phyloP scores from a whole-genome alignment of 129 eudicot species.

The Flaveria robusta region DNA sequence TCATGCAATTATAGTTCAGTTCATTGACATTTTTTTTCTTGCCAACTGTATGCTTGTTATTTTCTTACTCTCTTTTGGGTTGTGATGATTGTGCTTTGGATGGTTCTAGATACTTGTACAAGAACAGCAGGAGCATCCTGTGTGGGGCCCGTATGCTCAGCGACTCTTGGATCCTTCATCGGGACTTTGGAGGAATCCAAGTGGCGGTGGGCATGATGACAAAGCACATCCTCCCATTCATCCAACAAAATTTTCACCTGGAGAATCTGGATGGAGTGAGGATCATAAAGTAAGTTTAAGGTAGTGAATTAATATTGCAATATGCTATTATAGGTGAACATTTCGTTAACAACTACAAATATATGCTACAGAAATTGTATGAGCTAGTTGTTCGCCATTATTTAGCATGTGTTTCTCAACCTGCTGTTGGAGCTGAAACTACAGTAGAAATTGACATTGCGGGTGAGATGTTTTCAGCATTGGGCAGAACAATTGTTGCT shows the following conservation, averaged over 20 bases:
- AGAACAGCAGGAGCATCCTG: constrained; percentile 85
- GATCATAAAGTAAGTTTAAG: constrained; percentile 73
- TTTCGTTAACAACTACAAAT: neutral
- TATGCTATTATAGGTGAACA: neutral
- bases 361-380: constrained; percentile 65
- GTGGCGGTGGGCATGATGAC: constrained; percentile 92
- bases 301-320: constrained; percentile 19
- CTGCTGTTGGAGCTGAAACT: constrained; percentile 95
- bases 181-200: constrained; percentile 88
- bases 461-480: constrained; percentile 77
- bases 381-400: constrained; percentile 98
- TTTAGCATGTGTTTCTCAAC: constrained; percentile 96
- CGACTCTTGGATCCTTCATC: constrained; percentile 78
- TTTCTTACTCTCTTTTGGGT: neutral
- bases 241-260: constrained; percentile 90
- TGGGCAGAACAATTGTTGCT: constrained; percentile 83
- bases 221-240: constrained; percentile 99
- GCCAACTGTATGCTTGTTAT: constrained; percentile 3
- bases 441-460: constrained; percentile 92
- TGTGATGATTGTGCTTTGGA: constrained; percentile 11
- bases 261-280: constrained; percentile 89
- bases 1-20: neutral
- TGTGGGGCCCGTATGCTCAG: constrained; percentile 86
- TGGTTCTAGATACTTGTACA: constrained; percentile 75
- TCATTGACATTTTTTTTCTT: neutral